These are phyloP conservation scores for Nematodospora anomalae DNA, from an alignment of 1,139 yeast genomes.

Conservation along the genomic window DNA sequence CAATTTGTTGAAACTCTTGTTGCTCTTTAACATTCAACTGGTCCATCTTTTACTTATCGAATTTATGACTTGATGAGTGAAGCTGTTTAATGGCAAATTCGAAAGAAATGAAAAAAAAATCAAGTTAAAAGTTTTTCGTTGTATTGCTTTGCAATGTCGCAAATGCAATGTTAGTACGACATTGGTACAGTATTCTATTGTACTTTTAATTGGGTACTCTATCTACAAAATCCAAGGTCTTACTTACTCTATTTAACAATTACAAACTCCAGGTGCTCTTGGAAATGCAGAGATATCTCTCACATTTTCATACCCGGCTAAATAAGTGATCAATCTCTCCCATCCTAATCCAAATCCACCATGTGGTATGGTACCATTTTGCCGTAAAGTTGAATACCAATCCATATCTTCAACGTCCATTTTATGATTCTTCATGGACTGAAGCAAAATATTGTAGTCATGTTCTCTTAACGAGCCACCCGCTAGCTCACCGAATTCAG, in stretches of 20 bases:
- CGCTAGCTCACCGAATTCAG: conserved; percentile 92
- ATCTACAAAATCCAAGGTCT: no score
- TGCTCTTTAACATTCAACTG: conserved; percentile 89
- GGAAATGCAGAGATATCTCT: conserved; percentile 89
- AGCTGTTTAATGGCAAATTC: conserved; percentile 5
- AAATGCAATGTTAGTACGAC: no score
- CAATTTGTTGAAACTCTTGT: conserved; percentile 92
- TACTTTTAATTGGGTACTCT: no score
- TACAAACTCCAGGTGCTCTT: conserved; percentile 37
- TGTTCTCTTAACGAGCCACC: conserved; percentile 95
- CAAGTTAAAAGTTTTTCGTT: conserved; percentile 1
- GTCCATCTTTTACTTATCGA: conserved; percentile 54
- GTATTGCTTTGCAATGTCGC: conserved; percentile 1
- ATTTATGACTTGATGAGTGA: no score
- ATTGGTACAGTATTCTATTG: no score
- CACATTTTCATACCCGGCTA: conserved; percentile 72
- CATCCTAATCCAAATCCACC: conserved; percentile 98
- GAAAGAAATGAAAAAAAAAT: conserved; percentile 5
- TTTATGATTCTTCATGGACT: conserved; percentile 48
- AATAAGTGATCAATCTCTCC: conserved; percentile 76
- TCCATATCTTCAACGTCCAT: conserved; percentile 62
- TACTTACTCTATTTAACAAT: conserved; percentile 30
- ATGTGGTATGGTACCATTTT: conserved; percentile 83
- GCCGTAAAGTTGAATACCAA: conserved; percentile 80
- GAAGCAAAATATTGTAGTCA: conserved; percentile 44